Percentiles rank a stretch among this genome's conserved stretches.
Conservation (phyloP, 371 early-diverging fungal species). For the Batrachochytrium dendrobatidis region DNA sequence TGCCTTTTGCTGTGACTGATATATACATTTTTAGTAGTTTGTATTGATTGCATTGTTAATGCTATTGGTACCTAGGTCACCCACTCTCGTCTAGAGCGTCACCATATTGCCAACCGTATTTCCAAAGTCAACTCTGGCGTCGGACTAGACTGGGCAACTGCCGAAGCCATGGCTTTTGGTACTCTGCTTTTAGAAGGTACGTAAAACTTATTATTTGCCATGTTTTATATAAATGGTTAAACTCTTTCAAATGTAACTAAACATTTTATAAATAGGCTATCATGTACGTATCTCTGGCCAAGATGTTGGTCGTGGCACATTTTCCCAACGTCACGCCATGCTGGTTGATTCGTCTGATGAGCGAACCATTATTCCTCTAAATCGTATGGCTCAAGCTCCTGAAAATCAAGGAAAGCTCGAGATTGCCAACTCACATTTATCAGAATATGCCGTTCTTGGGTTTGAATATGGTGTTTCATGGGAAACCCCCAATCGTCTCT, state of each 20-base stretch:
- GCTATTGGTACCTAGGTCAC: too few relatives aligned
- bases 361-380: constrained; percentile 70
- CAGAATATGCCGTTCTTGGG: constrained; percentile 91
- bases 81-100: constrained; percentile 71
- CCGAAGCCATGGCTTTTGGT: constrained; percentile 91
- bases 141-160: constrained; percentile 92
- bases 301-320: constrained; percentile 96
- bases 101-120: constrained; percentile 76
- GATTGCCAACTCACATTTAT: constrained; percentile 83
- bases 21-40: not conserved
- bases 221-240: not conserved
- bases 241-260: too few relatives aligned
- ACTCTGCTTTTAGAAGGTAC: constrained; percentile 68
- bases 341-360: constrained; percentile 71
- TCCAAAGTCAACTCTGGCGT: constrained; percentile 60
- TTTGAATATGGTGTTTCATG: constrained; percentile 91
- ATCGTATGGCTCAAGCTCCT: constrained; percentile 22
- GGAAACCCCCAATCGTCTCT: constrained; percentile 73
- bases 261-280: too few relatives aligned
- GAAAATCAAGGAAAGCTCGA: constrained; percentile 53
- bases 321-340: constrained; percentile 93
- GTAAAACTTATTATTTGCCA: not conserved
- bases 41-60: too few relatives aligned
- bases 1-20: constrained; percentile 1
- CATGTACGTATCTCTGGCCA: constrained; percentile 92